Conservation (phyloP, 768 basidiomycete genomes). For the Hydnomerulius pinastri region DNA sequence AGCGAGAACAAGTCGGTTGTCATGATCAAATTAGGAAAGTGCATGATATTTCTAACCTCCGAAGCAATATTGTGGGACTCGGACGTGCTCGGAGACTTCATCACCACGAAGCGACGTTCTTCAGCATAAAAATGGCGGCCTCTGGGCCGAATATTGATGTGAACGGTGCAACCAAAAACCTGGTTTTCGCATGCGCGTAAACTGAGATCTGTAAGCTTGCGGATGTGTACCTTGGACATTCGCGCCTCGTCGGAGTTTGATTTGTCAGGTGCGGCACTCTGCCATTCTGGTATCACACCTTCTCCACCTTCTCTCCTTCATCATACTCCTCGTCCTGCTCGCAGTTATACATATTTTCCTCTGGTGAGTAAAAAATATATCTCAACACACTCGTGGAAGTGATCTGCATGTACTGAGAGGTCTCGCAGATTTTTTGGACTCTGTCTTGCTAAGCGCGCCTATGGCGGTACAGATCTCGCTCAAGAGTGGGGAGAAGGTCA, state of each 20-base stretch:
- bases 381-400: not conserved
- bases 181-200: not conserved
- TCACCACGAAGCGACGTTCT: too few species aligned
- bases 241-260: slow-evolving; percentile 40
- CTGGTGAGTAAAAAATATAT: slow-evolving; percentile 28
- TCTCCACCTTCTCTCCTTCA: slow-evolving; percentile 37
- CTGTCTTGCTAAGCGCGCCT: slow-evolving; percentile 17
- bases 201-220: not conserved
- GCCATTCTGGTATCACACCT: slow-evolving; percentile 33
- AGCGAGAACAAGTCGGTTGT: not conserved
- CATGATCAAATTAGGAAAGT: slow-evolving; percentile 6
- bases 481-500: slow-evolving; percentile 83
- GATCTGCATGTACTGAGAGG: slow-evolving; percentile 6
- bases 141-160: not conserved
- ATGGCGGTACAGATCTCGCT: slow-evolving; percentile 50
- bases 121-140: not conserved
- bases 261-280: slow-evolving; percentile 29
- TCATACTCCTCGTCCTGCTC: slow-evolving; percentile 26
- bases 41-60: slow-evolving; percentile 14
- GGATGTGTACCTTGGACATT: slow-evolving; percentile 25
- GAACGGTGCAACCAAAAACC: too few species aligned
- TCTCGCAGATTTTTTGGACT: slow-evolving; percentile 29
- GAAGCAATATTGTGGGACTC: too few species aligned
- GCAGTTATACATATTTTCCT: slow-evolving; percentile 17
- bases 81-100: too few species aligned